These are phyloP conservation scores for Obelidium mucronatum DNA, from an alignment of 192 early-diverging fungal species.

Conservation along the genomic window DNA sequence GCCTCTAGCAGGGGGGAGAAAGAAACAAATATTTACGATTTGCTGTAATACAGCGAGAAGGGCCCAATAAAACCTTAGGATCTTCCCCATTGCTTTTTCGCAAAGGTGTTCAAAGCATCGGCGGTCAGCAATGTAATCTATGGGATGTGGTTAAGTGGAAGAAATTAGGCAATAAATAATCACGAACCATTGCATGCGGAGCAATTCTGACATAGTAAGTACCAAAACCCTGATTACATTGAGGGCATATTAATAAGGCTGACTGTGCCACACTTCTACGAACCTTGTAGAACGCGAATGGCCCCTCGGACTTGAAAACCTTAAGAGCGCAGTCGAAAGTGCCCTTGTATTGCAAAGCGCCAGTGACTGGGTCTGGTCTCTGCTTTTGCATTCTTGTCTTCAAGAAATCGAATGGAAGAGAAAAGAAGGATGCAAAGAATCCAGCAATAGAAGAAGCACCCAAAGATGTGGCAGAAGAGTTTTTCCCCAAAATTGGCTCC, in stretches of 20 bases:
- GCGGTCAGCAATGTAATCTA: slow-evolving; percentile 43
- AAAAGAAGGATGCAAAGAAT: slow-evolving; percentile 63
- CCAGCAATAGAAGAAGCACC: slow-evolving; percentile 59
- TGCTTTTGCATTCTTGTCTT: slow-evolving; percentile 65
- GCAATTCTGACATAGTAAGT: slow-evolving; percentile 66
- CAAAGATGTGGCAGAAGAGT: slow-evolving; percentile 41
- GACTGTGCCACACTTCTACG: background rate
- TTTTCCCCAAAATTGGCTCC: slow-evolving; percentile 44
- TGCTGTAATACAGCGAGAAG: too few relatives aligned
- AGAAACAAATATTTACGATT: too few relatives aligned
- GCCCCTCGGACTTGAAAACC: slow-evolving; percentile 54
- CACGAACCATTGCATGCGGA: slow-evolving; percentile 64
- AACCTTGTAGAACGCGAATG: slow-evolving; percentile 59
- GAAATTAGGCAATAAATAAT: too few relatives aligned
- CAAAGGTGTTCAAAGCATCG: slow-evolving; percentile 46
- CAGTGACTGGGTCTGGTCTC: slow-evolving; percentile 45
- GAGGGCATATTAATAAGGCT: background rate
- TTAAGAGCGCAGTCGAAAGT: slow-evolving; percentile 58
- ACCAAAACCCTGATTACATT: slow-evolving; percentile 49
- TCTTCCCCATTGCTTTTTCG: slow-evolving; percentile 10
- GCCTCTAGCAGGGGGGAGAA: too few relatives aligned
- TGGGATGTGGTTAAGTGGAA: background rate
- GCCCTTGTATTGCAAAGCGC: slow-evolving; percentile 54
- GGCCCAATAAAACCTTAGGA: too few relatives aligned
- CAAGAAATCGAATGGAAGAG: slow-evolving; percentile 65